These are phyloP conservation scores for Ophiocordyceps unilateralis DNA, from an alignment of 2,329 filamentous ascomycete species.

Conservation along the genomic window DNA sequence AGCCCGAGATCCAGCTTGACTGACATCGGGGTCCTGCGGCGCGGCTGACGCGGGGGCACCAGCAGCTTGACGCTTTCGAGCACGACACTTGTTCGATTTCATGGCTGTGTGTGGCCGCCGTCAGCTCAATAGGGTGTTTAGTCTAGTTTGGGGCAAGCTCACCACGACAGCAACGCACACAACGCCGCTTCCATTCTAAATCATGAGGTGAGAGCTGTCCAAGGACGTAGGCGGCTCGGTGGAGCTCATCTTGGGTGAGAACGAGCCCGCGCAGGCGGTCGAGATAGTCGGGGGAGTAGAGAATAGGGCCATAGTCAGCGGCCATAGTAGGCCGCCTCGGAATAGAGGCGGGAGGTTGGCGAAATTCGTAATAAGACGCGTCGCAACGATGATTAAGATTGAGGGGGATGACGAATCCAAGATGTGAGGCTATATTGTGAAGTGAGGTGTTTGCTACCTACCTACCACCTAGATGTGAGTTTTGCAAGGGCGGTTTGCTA, in stretches of 20 bases:
- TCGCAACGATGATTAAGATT: no score
- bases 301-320: slow-evolving; percentile 5
- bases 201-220: slow-evolving; percentile 9
- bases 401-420: no score
- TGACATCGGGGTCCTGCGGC: not conserved
- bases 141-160: not conserved
- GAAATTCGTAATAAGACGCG: not conserved
- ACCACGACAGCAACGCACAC: slow-evolving; percentile 11
- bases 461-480: no score
- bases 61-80: not conserved
- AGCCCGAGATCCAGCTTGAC: not conserved
- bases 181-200: slow-evolving; percentile 14
- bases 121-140: not conserved
- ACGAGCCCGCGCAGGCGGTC: slow-evolving; percentile 6
- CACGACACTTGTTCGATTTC: not conserved
- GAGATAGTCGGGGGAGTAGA: slow-evolving; percentile 6
- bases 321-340: not conserved
- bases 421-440: no score
- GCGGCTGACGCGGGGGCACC: not conserved
- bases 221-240: slow-evolving; percentile 11
- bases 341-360: not conserved
- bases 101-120: not conserved
- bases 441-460: not conserved
- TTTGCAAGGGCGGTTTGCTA: not conserved
- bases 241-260: slow-evolving; percentile 6